Evolutionary conservation across 495 filamentous ascomycete genomes (phyloP), one percentile per base, ranked within the genome.

Genomic region (Paragyromitra xinjiangensis): DNA sequence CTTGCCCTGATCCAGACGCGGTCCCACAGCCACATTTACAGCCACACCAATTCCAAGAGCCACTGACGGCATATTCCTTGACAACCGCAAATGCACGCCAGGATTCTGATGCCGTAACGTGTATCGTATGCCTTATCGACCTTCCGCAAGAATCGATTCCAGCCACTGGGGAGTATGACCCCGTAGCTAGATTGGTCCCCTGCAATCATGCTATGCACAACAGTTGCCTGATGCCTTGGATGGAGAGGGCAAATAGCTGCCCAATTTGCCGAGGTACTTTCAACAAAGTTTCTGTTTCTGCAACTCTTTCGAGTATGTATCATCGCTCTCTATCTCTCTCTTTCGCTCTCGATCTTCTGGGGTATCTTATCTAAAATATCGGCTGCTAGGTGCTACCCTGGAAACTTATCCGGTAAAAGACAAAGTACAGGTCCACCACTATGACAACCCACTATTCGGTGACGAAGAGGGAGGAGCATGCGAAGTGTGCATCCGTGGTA

Each of bases 221-320:
- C 84, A 90, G 91, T 62, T 99, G 95, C 82, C 85, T 99, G 71
- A 90, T 91, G 79, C 92, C 93, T 71, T 99, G 95, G 95, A 93
- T 92, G 40, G 93, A 95, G 84, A 90, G 95, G 81, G 95, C 96
- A 69, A 99, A 98, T 84, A 97, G 94, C 82, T 99, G 95, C 82
- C 95, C 95, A 14, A 96, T 98, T 83, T 99, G 95, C 83, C 92
- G 95, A 70, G 91, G 91, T 80, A 91, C 86, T 79, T 98, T 98
- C 85, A 93, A 98, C 84, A 83, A 90, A 79, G 96, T 98, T 68
- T 90, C 94, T 81, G 90, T 98, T 67, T 92, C 89, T 80, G 89
- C 69, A 16, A 91, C 73, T 88, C 86, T 69, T 83, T 92, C 82
- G 91, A 91, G 87, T 93, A 94, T 96, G 88, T 84, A 89, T 56